phyloP scores from a whole-genome alignment of 345 rosid genomes.

The Hibiscus syriacus region DNA sequence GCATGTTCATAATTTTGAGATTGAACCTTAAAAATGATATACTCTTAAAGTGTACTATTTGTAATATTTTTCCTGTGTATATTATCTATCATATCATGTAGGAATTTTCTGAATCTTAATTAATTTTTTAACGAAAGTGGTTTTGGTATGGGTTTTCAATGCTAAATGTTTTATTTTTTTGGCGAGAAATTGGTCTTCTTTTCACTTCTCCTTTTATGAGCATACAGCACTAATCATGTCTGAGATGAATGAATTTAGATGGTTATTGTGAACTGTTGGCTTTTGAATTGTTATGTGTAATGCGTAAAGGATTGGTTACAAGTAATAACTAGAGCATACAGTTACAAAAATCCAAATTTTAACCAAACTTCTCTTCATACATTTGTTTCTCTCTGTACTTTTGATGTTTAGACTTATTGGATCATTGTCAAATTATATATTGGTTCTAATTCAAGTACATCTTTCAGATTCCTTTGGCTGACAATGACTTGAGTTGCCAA shows the following conservation, averaged over 20 bases:
- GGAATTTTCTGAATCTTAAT: not conserved
- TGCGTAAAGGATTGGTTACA: not conserved
- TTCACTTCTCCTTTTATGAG: not conserved
- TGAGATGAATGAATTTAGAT: not conserved
- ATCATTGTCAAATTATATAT: constrained; percentile 1
- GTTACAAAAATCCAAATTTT: not conserved
- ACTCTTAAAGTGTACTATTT: not conserved
- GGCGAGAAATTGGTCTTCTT: not conserved
- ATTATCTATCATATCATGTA: not conserved
- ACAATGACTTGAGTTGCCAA: constrained; percentile 19
- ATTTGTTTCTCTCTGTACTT: not conserved
- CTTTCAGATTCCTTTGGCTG: constrained; percentile 37
- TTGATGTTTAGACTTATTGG: not conserved
- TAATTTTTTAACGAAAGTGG: not conserved
- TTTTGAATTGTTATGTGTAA: not conserved
- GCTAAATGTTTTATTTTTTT: not conserved
- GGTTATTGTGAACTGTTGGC: not conserved
- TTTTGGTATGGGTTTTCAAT: not conserved
- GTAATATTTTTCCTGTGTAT: not conserved
- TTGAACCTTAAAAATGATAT: not conserved
- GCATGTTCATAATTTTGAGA: not conserved
- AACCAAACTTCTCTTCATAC: not conserved
- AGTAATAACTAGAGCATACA: no score
- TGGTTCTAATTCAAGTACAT: constrained; percentile 10
- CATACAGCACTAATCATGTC: not conserved